Evolutionary conservation across 164 flowering plant genomes (phyloP).

Genomic region (Nymphaea thermarum): DNA sequence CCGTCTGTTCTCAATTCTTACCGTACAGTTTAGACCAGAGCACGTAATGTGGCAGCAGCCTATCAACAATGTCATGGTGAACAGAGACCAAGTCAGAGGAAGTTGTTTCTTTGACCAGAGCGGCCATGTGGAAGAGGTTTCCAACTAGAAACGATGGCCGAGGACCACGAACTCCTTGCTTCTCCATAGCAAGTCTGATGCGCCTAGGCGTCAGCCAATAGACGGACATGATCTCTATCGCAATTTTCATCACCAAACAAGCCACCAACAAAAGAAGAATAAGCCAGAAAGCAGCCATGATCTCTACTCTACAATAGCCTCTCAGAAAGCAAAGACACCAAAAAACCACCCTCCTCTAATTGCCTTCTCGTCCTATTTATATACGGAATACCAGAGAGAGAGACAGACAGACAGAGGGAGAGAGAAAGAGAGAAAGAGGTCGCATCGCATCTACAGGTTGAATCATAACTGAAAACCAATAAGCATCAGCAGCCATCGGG

Average conservation of each 20-base stretch:
- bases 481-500: too few species aligned
- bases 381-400: background rate
- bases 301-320: background rate
- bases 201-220: conserved; percentile 72
- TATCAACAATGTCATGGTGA: conserved; percentile 60
- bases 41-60: conserved; percentile 77
- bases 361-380: background rate
- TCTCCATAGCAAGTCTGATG: conserved; percentile 67
- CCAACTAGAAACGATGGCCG: conserved; percentile 67
- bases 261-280: background rate
- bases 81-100: conserved; percentile 51
- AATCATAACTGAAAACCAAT: too few species aligned
- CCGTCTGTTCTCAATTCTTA: conserved; percentile 8
- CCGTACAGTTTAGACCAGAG: conserved; percentile 77
- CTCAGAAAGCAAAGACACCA: background rate
- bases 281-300: conserved; percentile 2
- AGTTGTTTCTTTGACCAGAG: conserved; percentile 46
- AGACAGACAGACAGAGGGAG: background rate
- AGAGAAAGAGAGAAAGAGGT: too few species aligned
- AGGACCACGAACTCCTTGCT: conserved; percentile 95
- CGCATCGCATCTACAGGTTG: background rate
- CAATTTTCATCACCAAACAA: background rate
- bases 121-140: conserved; percentile 56
- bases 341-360: background rate
- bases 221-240: conserved; percentile 28